phyloP scores from a whole-genome alignment of 495 filamentous ascomycete genomes.

The Aspergillus panamensis region DNA sequence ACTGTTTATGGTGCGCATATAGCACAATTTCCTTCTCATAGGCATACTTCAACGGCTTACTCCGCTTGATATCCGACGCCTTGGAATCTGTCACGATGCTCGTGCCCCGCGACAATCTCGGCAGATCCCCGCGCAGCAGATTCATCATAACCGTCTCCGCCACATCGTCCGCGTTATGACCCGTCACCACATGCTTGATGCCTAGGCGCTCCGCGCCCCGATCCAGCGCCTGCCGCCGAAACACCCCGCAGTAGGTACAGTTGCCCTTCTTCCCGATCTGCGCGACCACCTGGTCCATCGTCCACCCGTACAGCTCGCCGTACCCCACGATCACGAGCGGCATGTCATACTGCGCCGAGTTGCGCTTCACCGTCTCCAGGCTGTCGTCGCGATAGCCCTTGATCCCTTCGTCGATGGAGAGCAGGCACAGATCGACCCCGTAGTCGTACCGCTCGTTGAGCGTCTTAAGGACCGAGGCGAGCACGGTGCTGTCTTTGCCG shows the following conservation, averaged over 20 bases:
- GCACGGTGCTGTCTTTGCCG: slow-evolving; percentile 95
- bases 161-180: slow-evolving; percentile 96
- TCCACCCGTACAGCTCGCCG: slow-evolving; percentile 95
- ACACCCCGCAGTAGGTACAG: slow-evolving; percentile 98
- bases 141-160: slow-evolving; percentile 99
- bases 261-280: slow-evolving; percentile 98
- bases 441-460: slow-evolving; percentile 88
- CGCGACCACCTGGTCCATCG: slow-evolving; percentile 96
- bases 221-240: slow-evolving; percentile 90
- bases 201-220: slow-evolving; percentile 82
- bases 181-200: slow-evolving; percentile 93
- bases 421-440: slow-evolving; percentile 76
- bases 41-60: slow-evolving; percentile 95
- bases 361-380: slow-evolving; percentile 92
- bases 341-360: slow-evolving; percentile 87
- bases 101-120: slow-evolving; percentile 83
- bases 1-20: slow-evolving; percentile 90
- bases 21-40: slow-evolving; percentile 99
- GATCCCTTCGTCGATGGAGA: slow-evolving; percentile 96
- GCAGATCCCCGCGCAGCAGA: slow-evolving; percentile 82
- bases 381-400: slow-evolving; percentile 94
- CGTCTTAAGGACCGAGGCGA: slow-evolving; percentile 91
- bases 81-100: slow-evolving; percentile 80
- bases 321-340: slow-evolving; percentile 88
- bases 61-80: slow-evolving; percentile 76